These are phyloP conservation scores for Paraconiothyrium brasiliense DNA, from an alignment of 2,329 filamentous ascomycete genomes.

Conservation along the genomic window DNA sequence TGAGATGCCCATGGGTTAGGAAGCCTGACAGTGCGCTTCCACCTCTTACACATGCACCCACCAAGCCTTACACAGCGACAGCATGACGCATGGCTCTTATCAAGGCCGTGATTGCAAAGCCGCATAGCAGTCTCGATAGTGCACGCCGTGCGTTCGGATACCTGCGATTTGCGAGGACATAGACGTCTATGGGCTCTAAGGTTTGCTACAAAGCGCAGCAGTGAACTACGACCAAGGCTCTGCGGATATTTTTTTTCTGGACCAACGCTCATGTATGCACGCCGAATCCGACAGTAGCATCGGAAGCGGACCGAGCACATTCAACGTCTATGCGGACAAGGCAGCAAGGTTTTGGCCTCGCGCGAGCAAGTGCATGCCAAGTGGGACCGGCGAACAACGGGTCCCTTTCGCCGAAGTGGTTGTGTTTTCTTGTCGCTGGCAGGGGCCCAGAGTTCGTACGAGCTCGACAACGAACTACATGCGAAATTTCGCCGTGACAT, in stretches of 20 bases:
- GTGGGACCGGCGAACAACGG: constrained; percentile 1
- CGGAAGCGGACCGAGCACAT: constrained; percentile 8
- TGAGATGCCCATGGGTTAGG: background rate
- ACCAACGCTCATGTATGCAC: background rate
- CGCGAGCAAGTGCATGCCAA: background rate
- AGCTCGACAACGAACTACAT: background rate
- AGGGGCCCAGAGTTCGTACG: constrained; percentile 3
- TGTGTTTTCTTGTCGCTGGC: background rate
- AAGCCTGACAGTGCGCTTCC: background rate
- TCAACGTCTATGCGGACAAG: background rate
- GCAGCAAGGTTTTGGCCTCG: constrained; percentile 1
- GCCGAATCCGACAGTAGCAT: constrained; percentile 1
- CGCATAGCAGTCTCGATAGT: background rate
- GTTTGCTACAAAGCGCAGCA: background rate
- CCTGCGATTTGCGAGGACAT: background rate
- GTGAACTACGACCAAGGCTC: background rate
- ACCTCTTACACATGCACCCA: background rate
- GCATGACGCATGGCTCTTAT: constrained; percentile 4
- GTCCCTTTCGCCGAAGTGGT: background rate
- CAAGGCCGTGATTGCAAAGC: background rate
- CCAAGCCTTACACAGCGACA: constrained; percentile 6
- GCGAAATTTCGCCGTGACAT: background rate
- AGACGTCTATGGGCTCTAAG: background rate
- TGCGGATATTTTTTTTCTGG: background rate
- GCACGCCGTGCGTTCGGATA: background rate